phyloP scores from a whole-genome alignment of 2,329 filamentous ascomycete species.

The Lasiodiplodia theobromae region DNA sequence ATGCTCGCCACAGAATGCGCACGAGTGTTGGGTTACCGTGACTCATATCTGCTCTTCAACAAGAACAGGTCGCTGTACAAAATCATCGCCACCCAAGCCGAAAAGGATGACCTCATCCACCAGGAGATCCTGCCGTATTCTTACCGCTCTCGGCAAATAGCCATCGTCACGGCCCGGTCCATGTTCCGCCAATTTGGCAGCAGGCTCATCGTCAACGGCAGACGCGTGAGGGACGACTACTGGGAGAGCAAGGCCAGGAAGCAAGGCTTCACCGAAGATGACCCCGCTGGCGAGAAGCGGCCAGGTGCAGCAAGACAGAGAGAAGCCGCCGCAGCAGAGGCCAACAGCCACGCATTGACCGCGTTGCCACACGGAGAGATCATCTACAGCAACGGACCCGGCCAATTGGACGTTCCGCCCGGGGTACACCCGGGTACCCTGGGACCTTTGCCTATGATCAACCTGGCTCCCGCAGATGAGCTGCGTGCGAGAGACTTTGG shows the following conservation, averaged over 20 bases:
- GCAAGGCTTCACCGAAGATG: constrained; percentile 97
- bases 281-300: constrained; percentile 93
- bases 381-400: constrained; percentile 79
- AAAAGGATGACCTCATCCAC: constrained; percentile 94
- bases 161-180: constrained; percentile 94
- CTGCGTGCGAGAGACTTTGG: constrained; percentile 81
- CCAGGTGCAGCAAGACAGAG: constrained; percentile 89
- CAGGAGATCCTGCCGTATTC: constrained; percentile 97
- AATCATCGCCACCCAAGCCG: constrained; percentile 93
- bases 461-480: constrained; percentile 77
- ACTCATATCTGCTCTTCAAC: constrained; percentile 98
- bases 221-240: constrained; percentile 94
- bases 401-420: constrained; percentile 35
- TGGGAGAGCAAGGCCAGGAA: constrained; percentile 98
- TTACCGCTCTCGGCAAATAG: constrained; percentile 97
- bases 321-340: constrained; percentile 76
- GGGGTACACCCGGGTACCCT: constrained; percentile 71
- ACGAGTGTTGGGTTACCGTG: constrained; percentile 88
- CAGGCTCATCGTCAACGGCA: constrained; percentile 86
- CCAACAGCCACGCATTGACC: constrained; percentile 62
- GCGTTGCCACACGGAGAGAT: constrained; percentile 81
- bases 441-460: constrained; percentile 83
- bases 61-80: constrained; percentile 97
- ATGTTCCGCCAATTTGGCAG: constrained; percentile 99
- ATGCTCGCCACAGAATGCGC: constrained; percentile 99